These are phyloP conservation scores for Xylaria digitata DNA, from an alignment of 2,329 filamentous ascomycete species.

Conservation along the genomic window DNA sequence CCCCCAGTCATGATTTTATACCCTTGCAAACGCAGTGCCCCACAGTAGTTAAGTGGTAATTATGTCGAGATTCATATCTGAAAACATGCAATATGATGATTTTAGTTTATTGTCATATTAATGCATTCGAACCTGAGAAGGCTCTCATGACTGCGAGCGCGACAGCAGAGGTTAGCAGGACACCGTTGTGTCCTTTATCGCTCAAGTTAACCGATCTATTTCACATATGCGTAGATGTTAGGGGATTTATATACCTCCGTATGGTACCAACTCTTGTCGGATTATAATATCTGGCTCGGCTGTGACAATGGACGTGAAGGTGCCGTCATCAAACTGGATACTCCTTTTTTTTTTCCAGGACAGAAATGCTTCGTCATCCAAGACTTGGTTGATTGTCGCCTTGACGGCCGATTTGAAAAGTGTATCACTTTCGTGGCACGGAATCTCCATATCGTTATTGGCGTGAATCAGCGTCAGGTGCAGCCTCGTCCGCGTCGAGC, in stretches of 20 bases:
- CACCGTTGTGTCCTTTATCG: constrained; percentile 72
- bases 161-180: constrained; percentile 74
- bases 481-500: constrained; percentile 63
- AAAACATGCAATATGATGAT: no score
- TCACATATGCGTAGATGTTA: not conserved
- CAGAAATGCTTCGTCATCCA: constrained; percentile 55
- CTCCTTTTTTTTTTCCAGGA: constrained; percentile 61
- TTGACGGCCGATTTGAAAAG: constrained; percentile 71
- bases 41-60: no score
- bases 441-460: constrained; percentile 83
- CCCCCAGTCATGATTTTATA: no score
- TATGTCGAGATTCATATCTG: no score
- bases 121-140: constrained; percentile 58
- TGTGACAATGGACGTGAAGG: constrained; percentile 61
- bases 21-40: no score
- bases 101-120: constrained; percentile 4
- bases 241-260: constrained; percentile 60
- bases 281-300: constrained; percentile 60
- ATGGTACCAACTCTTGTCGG: constrained; percentile 64
- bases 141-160: constrained; percentile 72
- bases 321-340: constrained; percentile 56
- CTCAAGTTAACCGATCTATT: constrained; percentile 5
- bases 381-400: constrained; percentile 55
- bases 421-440: constrained; percentile 74
- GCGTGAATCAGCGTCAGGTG: constrained; percentile 82